Evolutionary conservation across 2,329 filamentous ascomycete species (phyloP), one percentile per base, ranked within the genome.

Genomic region (Dactylonectria estremocensis): DNA sequence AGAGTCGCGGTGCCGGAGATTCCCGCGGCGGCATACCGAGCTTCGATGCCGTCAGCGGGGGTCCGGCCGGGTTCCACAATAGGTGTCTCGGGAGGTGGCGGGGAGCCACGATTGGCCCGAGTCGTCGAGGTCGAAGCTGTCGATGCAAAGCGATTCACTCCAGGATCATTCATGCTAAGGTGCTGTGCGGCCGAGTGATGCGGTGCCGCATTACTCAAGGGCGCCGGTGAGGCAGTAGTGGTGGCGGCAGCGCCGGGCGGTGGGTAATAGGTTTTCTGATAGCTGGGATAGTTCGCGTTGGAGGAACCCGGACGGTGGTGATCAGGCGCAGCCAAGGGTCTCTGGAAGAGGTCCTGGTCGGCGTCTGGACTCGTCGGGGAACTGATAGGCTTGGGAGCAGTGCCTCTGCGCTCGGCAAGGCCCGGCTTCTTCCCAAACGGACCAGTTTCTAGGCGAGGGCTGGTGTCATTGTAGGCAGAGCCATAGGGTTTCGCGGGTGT

Each of bases 81-180:
- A 35, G 96, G 94, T 0, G 96, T 98, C 80, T 98, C 95, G 9
- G 96, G 96, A 1, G 96, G 96, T 5, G 96, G 95, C 5, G 96
- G 96, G 31, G 95, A 98, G 49, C 96, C 96, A 74, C 96, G 89
- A 77, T 93, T 95, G 20, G 96, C 96, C 71, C 93, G 91, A 2
- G 95, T 98, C 1, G 96, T 99, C 2, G 95, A 97, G 13, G 91
- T 97, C 0, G 96, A 98, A 14, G 95, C 95, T 8, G 94, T 97
- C 2, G 95, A 98, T 11, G 88, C 86, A 72, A 91, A 90, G 50
- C 90, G 86, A 76, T 89, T 91, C 70, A 92, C 86, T 33, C 84
- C 83, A 57, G 75, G 82, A n/a, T 87, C 84, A 31, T 76, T 76
- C n/a, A 82, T 79, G 77, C 67, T 74, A 20, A 72, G 53, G 46